These are phyloP conservation scores for Cyclocybe aegerita DNA, from an alignment of 768 basidiomycete species.

Conservation along the genomic window DNA sequence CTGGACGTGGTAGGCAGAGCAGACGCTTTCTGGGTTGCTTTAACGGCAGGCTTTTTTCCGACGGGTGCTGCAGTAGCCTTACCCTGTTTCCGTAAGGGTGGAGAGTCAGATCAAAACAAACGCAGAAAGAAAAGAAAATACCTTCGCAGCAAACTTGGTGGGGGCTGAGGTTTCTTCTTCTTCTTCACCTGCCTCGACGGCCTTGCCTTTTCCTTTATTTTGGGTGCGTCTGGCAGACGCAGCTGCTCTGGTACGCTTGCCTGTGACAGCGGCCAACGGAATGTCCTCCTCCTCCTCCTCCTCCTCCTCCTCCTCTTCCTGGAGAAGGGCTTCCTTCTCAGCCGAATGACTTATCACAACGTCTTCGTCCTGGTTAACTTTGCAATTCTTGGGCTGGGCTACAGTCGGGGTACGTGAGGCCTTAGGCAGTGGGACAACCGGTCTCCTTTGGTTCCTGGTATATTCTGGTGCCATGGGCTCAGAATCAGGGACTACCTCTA, in stretches of 20 bases:
- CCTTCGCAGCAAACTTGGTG: not conserved
- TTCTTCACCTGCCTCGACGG: not conserved
- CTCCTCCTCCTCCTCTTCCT: constrained; percentile 20
- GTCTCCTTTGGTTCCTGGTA: not conserved
- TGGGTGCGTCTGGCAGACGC: constrained; percentile 5
- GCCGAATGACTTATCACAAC: constrained; percentile 8
- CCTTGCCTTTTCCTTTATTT: constrained; percentile 22
- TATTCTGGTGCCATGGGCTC: constrained; percentile 28
- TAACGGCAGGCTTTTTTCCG: no score
- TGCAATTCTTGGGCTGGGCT: not conserved
- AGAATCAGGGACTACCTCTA: constrained; percentile 64
- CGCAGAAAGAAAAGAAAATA: not conserved
- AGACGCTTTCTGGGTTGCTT: constrained; percentile 5
- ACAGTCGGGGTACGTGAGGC: not conserved
- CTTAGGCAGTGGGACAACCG: not conserved
- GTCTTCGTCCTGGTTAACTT: constrained; percentile 2
- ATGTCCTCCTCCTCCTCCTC: constrained; percentile 39
- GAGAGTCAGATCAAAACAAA: no score
- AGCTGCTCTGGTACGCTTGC: constrained; percentile 5
- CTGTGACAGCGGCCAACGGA: constrained; percentile 36
- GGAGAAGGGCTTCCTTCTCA: not conserved
- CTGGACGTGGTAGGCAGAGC: not conserved
- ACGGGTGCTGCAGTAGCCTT: not conserved
- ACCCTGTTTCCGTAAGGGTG: not conserved
- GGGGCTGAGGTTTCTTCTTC: not conserved